Evolutionary conservation across 2,329 filamentous ascomycete species (phyloP).

Genomic region (Epichloe scottii): DNA sequence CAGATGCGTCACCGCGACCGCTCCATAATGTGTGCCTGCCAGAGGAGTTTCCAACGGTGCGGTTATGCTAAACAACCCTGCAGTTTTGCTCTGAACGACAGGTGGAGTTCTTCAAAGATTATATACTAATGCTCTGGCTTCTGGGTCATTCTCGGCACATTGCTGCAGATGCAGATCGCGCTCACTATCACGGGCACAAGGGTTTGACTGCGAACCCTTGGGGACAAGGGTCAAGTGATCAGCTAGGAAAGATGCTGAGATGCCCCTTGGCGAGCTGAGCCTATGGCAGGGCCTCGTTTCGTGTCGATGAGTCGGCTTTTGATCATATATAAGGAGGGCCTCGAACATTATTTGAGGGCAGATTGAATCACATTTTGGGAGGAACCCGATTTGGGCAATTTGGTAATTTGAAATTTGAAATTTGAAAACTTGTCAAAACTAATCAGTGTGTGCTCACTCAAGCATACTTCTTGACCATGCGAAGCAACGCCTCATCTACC

Average conservation of each 20-base stretch:
- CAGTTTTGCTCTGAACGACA: too few relatives aligned
- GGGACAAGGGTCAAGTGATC: too few relatives aligned
- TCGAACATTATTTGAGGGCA: neutral
- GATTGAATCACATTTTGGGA: neutral
- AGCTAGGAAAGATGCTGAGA: too few relatives aligned
- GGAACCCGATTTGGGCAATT: neutral
- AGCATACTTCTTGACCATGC: slow-evolving; percentile 26
- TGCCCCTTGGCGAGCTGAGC: too few relatives aligned
- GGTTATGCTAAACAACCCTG: too few relatives aligned
- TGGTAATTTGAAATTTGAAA: neutral
- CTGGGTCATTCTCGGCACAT: neutral
- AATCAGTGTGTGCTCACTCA: neutral
- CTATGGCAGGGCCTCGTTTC: too few relatives aligned
- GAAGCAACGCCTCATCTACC: slow-evolving; percentile 30
- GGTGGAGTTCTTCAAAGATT: too few relatives aligned
- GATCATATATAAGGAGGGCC: too few relatives aligned
- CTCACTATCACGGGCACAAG: neutral
- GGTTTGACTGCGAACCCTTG: neutral
- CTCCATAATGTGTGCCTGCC: too few relatives aligned
- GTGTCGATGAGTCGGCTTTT: too few relatives aligned
- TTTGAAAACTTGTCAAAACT: neutral
- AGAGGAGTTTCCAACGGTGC: too few relatives aligned
- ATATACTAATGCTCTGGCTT: neutral
- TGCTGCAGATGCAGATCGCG: neutral
- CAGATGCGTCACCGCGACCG: too few relatives aligned